phyloP scores from a whole-genome alignment of 1,284 basidiomycete genomes.

The Pholiota adiposa region DNA sequence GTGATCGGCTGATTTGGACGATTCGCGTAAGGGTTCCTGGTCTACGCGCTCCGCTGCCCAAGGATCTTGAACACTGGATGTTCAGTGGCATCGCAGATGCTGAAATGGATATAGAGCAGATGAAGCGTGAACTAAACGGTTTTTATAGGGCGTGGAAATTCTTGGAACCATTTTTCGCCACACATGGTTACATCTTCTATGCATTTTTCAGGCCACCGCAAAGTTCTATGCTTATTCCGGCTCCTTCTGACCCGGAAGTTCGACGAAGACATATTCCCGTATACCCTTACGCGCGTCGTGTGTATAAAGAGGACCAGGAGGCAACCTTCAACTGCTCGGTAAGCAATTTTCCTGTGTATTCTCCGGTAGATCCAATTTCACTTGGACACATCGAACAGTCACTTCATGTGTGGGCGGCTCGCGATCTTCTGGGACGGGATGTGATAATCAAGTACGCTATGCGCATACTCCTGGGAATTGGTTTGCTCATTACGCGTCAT shows the following conservation, averaged over 20 bases:
- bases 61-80: background rate
- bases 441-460: slow-evolving; percentile 11
- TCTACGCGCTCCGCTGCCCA: background rate
- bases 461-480: background rate
- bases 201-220: background rate
- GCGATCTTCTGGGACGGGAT: slow-evolving; percentile 3
- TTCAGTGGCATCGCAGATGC: background rate
- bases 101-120: background rate
- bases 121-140: background rate
- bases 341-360: background rate
- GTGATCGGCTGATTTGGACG: background rate
- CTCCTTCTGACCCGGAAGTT: background rate
- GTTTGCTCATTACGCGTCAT: background rate
- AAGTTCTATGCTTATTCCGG: background rate
- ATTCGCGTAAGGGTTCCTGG: background rate
- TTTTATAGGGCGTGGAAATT: background rate
- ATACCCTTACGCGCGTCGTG: background rate
- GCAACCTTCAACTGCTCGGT: background rate
- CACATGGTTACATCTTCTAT: slow-evolving; percentile 4
- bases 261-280: background rate
- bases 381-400: background rate
- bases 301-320: background rate
- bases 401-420: background rate
- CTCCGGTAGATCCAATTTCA: too few relatives aligned
- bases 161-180: slow-evolving; percentile 7